Evolutionary conservation across 768 basidiomycete genomes (phyloP).

Genomic region (Ramaria sp.): DNA sequence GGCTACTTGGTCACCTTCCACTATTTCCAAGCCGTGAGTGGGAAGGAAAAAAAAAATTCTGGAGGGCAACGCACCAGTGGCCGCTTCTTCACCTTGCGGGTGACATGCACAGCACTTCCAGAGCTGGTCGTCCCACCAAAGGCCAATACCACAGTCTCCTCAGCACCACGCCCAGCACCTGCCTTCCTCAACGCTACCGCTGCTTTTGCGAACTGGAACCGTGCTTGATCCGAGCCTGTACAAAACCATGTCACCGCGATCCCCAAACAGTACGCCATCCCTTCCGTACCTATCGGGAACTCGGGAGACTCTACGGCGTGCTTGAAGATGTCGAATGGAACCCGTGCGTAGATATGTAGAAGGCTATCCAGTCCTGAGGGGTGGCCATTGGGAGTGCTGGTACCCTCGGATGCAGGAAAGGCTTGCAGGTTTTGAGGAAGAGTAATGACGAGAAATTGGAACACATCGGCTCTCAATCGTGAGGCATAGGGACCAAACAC

Average conservation of each 20-base stretch:
- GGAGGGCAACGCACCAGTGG: slow-evolving; percentile 17
- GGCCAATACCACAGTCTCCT: slow-evolving; percentile 87
- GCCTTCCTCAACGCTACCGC: slow-evolving; percentile 76
- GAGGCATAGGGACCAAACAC: slow-evolving; percentile 74
- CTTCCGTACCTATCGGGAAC: slow-evolving; percentile 59
- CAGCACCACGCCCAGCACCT: slow-evolving; percentile 60
- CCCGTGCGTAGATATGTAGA: slow-evolving; percentile 62
- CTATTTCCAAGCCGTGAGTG: not conserved
- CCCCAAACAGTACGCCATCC: slow-evolving; percentile 1
- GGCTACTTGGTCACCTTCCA: slow-evolving; percentile 11
- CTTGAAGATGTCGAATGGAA: slow-evolving; percentile 86
- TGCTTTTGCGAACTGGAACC: slow-evolving; percentile 89
- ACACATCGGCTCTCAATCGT: slow-evolving; percentile 63
- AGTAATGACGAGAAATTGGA: slow-evolving; percentile 65
- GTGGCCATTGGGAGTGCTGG: slow-evolving; percentile 5
- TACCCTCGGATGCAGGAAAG: slow-evolving; percentile 8
- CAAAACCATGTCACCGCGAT: slow-evolving; percentile 14
- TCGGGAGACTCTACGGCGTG: slow-evolving; percentile 66
- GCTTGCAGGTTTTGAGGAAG: slow-evolving; percentile 45
- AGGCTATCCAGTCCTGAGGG: slow-evolving; percentile 53
- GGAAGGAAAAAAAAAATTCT: not conserved
- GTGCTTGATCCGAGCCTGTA: slow-evolving; percentile 70
- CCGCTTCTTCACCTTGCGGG: slow-evolving; percentile 69
- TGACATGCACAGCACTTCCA: slow-evolving; percentile 76
- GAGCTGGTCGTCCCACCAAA: slow-evolving; percentile 54